These are phyloP conservation scores for Paramarasmius palmivorus DNA, from an alignment of 1,284 basidiomycete genomes.

Conservation along the genomic window DNA sequence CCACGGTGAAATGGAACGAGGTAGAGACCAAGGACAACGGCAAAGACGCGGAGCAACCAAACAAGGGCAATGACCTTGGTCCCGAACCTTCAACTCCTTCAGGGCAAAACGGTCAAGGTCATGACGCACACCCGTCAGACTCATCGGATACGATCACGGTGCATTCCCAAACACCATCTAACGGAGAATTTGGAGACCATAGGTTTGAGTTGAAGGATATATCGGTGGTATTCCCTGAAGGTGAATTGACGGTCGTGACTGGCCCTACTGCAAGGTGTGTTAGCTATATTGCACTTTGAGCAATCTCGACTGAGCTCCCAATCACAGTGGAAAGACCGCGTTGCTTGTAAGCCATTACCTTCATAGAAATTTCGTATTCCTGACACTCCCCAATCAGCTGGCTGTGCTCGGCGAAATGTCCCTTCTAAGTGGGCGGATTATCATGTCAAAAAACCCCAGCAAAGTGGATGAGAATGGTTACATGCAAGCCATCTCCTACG, in stretches of 20 bases:
- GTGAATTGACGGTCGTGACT: slow-evolving; percentile 62
- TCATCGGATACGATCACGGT: background rate
- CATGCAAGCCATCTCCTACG: slow-evolving; percentile 79
- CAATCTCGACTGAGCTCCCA: background rate
- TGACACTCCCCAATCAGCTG: background rate
- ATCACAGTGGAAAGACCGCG: background rate
- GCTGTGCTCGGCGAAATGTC: slow-evolving; percentile 30
- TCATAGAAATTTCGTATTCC: background rate
- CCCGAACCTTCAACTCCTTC: background rate
- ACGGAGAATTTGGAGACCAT: slow-evolving; percentile 2
- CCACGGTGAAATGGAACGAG: slow-evolving; percentile 15
- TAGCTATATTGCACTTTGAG: background rate
- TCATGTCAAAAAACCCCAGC: slow-evolving; percentile 65
- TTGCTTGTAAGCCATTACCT: background rate
- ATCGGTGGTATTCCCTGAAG: slow-evolving; percentile 68
- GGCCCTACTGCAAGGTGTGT: slow-evolving; percentile 30
- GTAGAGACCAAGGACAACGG: slow-evolving; percentile 1
- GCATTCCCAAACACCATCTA: background rate
- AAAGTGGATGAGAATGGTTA: slow-evolving; percentile 63
- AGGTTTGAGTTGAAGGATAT: slow-evolving; percentile 55
- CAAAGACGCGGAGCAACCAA: background rate
- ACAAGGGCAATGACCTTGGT: background rate
- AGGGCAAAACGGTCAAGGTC: background rate
- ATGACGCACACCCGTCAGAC: background rate
- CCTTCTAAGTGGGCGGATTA: slow-evolving; percentile 52